phyloP scores from a whole-genome alignment of 306 rosid species.

The Cotoneaster glaucophyllus region DNA sequence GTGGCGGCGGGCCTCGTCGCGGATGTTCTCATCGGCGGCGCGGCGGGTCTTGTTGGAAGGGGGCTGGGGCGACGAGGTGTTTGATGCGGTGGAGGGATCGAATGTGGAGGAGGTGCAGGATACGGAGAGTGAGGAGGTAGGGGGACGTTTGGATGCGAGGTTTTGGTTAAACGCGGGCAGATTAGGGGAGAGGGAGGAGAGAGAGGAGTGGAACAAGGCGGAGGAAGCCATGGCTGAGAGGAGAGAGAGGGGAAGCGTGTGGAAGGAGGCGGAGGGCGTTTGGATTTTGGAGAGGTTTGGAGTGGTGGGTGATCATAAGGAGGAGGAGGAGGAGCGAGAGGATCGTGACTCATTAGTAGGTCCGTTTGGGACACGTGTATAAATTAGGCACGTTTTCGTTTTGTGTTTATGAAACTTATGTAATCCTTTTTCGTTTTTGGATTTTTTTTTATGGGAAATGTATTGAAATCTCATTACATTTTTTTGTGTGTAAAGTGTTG shows the following conservation, averaged over 20 bases:
- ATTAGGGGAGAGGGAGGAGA: constrained; percentile 31
- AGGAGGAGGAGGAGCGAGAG: not conserved
- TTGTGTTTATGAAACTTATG: not conserved
- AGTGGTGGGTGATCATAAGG: not conserved
- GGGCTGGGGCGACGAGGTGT: constrained; percentile 13
- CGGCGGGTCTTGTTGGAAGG: constrained; percentile 20
- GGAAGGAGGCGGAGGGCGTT: constrained; percentile 15
- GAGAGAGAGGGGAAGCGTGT: not conserved
- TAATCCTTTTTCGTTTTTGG: no score
- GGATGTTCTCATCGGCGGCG: constrained; percentile 49
- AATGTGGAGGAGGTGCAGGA: constrained; percentile 36
- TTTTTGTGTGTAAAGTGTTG: no score
- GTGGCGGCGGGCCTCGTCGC: constrained; percentile 67
- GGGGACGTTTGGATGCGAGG: constrained; percentile 8
- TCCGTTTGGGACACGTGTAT: not conserved
- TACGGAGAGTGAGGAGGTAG: not conserved
- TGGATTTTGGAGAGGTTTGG: not conserved
- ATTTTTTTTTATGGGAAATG: no score
- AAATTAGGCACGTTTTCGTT: not conserved
- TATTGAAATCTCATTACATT: no score
- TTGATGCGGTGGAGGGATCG: constrained; percentile 16
- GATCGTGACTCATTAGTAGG: not conserved
- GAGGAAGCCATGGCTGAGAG: constrained; percentile 30
- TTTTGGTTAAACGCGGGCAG: constrained; percentile 2
- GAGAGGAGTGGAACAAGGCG: constrained; percentile 36